A percentile compares a stretch with the other conserved stretches of the same genome.
These are phyloP conservation scores for Sesbania bispinosa DNA, from an alignment of 306 rosid genomes.

Conservation along the genomic window DNA sequence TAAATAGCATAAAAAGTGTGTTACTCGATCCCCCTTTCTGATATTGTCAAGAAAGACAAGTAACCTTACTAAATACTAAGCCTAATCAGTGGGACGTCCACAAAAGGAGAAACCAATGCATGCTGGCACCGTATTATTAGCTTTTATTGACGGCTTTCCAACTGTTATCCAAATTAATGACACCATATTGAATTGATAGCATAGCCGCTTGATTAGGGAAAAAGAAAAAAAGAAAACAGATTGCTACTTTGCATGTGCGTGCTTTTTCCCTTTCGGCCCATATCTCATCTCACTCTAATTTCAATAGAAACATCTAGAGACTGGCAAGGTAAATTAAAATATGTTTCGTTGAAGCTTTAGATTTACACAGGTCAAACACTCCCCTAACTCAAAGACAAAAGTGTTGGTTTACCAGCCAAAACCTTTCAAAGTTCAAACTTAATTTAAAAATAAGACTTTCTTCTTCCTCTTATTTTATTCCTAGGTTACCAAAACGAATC, in stretches of 20 bases:
- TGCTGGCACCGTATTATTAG: no score
- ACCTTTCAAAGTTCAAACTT: background rate
- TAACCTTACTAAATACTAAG: no score
- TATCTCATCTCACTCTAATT: background rate
- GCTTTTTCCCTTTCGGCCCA: background rate
- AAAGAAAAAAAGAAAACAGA: background rate
- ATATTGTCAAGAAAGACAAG: no score
- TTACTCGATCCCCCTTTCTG: no score
- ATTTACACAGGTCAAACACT: conserved; percentile 6
- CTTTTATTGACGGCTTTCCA: no score
- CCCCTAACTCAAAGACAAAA: background rate
- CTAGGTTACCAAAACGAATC: background rate
- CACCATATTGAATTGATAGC: no score
- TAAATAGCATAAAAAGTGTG: no score
- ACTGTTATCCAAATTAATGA: no score
- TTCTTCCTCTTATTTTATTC: background rate
- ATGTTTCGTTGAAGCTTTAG: background rate
- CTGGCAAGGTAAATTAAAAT: background rate
- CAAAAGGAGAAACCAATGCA: no score
- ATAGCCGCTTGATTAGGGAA: no score
- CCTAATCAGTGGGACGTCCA: no score
- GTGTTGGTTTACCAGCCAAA: conserved; percentile 27
- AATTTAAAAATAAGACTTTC: background rate
- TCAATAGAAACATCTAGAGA: conserved; percentile 17
- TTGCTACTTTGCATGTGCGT: background rate